Conservation (phyloP, 805 yeast genomes). For the Pichia pseudocactophila region DNA sequence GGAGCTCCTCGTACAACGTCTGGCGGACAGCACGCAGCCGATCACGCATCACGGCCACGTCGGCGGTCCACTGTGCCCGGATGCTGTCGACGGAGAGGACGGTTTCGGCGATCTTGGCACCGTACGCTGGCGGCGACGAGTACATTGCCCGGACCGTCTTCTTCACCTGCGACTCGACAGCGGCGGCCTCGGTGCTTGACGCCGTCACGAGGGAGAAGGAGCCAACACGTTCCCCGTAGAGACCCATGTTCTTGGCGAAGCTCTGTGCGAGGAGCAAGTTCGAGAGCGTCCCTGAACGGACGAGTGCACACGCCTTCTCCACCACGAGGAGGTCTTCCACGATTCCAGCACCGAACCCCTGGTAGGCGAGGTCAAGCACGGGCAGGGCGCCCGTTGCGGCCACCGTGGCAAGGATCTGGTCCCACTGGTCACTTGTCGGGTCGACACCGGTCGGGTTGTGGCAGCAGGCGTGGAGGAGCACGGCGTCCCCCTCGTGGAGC, state of each 20-base stretch:
- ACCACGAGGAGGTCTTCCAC: conserved; percentile 53
- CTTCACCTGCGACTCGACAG: conserved; percentile 59
- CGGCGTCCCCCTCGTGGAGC: conserved; percentile 51
- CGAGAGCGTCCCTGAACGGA: conserved; percentile 39
- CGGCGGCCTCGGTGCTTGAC: conserved; percentile 40
- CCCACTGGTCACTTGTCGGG: conserved; percentile 77
- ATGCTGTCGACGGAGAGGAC: conserved; percentile 56
- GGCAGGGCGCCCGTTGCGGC: conserved; percentile 58
- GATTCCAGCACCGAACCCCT: conserved; percentile 88
- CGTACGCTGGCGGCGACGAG: conserved; percentile 93
- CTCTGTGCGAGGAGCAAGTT: conserved; percentile 72
- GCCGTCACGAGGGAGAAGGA: conserved; percentile 61
- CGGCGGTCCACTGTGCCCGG: conserved; percentile 67
- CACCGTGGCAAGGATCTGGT: conserved; percentile 56
- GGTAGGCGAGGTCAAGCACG: conserved; percentile 89
- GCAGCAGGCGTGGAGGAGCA: conserved; percentile 87
- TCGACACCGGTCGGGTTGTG: conserved; percentile 97
- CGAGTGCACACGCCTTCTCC: conserved; percentile 33
- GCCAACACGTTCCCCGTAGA: conserved; percentile 93
- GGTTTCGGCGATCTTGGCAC: conserved; percentile 78
- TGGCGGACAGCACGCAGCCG: conserved; percentile 69
- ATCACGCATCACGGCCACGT: conserved; percentile 69
- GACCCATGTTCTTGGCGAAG: conserved; percentile 90
- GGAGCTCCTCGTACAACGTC: conserved; percentile 51
- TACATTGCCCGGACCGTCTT: conserved; percentile 76